Evolutionary conservation across 2,329 filamentous ascomycete genomes (phyloP).

Genomic region (Scytalidium sp.): DNA sequence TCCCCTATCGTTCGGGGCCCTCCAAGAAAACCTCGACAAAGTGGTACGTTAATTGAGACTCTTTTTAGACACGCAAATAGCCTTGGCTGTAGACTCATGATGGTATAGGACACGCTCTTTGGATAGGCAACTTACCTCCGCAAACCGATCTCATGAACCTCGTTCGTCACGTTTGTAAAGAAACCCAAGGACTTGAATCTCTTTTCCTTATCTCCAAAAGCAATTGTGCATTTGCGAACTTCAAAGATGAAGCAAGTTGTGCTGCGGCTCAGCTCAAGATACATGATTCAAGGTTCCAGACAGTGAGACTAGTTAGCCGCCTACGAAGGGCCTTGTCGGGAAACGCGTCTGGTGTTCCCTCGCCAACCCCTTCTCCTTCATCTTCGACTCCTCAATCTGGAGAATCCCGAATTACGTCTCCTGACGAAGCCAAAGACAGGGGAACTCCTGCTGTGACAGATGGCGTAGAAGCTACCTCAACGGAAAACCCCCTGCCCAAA

Average conservation of each 20-base stretch:
- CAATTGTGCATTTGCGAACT: constrained; percentile 97
- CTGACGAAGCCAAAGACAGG: constrained; percentile 26
- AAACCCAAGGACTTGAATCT: constrained; percentile 74
- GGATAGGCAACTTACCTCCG: constrained; percentile 91
- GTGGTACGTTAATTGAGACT: constrained; percentile 44
- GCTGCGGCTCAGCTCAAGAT: constrained; percentile 75
- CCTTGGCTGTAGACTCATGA: constrained; percentile 49
- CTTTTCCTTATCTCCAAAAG: constrained; percentile 95
- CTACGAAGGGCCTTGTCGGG: constrained; percentile 57
- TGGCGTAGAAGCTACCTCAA: constrained; percentile 2
- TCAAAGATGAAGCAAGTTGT: constrained; percentile 76
- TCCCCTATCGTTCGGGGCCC: constrained; percentile 49
- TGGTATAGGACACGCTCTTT: constrained; percentile 81
- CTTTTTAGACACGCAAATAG: neutral
- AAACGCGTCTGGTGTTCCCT: constrained; percentile 22
- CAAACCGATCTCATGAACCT: constrained; percentile 77
- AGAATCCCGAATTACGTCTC: constrained; percentile 19
- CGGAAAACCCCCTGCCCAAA: constrained; percentile 28
- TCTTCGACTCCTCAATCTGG: constrained; percentile 18
- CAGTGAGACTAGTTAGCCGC: constrained; percentile 81
- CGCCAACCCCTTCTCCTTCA: constrained; percentile 26
- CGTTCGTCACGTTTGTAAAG: constrained; percentile 87
- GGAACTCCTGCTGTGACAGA: constrained; percentile 5
- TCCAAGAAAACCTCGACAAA: constrained; percentile 57
- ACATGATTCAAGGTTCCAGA: constrained; percentile 87